These are phyloP conservation scores for Ustilago nuda DNA, from an alignment of 1,284 basidiomycete species.

Conservation along the genomic window DNA sequence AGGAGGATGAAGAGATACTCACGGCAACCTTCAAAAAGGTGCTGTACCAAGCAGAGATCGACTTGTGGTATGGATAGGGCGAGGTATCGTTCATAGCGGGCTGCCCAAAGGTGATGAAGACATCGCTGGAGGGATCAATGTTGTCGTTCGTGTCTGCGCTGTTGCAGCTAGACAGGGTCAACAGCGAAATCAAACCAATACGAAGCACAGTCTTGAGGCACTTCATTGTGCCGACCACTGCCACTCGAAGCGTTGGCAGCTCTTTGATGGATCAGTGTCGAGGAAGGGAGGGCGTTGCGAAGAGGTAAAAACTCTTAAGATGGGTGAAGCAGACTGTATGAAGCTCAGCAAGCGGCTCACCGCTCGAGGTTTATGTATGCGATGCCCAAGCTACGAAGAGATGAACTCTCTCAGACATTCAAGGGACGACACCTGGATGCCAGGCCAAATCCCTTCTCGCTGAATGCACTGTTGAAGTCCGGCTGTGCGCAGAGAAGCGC, in stretches of 20 bases:
- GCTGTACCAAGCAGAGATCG: constrained; percentile 39
- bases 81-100: constrained; percentile 28
- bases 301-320: neutral
- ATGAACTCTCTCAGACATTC: neutral
- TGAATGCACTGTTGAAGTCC: neutral
- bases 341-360: neutral
- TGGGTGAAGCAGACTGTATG: neutral
- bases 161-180: neutral
- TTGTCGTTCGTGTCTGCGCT: neutral
- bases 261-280: neutral
- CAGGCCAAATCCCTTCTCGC: neutral
- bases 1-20: neutral
- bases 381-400: constrained; percentile 1
- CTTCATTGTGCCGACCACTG: neutral
- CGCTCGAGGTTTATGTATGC: neutral
- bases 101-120: constrained; percentile 24
- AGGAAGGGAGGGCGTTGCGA: neutral
- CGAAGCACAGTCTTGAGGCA: neutral
- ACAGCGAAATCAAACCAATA: constrained; percentile 2
- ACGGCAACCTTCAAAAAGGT: constrained; percentile 36
- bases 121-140: constrained; percentile 30
- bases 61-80: constrained; percentile 31
- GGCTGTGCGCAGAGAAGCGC: neutral
- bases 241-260: neutral
- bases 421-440: neutral